Evolutionary conservation across 139 green algal species (phyloP).

Genomic region (Chlorella ohadii): DNA sequence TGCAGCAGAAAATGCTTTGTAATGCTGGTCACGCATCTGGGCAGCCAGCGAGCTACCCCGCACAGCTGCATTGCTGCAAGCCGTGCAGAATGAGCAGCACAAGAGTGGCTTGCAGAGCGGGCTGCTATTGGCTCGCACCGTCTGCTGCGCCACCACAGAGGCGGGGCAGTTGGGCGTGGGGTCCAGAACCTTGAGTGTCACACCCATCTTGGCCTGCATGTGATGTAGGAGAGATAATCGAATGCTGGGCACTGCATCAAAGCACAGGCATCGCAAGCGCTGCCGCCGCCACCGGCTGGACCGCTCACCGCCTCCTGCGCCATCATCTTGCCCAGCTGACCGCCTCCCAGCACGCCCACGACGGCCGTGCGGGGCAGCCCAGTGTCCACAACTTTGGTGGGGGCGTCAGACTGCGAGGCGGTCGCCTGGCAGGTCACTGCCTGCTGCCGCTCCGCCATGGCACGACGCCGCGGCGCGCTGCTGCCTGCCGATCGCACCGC

Average conservation of each 20-base stretch:
- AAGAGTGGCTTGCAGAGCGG: too few species aligned
- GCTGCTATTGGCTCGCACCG: slow-evolving; percentile 3
- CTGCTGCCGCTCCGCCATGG: neutral
- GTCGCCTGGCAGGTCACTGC: neutral
- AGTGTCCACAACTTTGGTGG: slow-evolving; percentile 7
- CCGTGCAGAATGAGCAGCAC: too few species aligned
- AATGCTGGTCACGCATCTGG: too few species aligned
- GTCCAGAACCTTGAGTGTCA: slow-evolving; percentile 91
- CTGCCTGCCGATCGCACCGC: slow-evolving; percentile 7
- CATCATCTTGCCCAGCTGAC: slow-evolving; percentile 98
- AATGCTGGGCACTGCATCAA: too few species aligned
- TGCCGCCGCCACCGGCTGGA: neutral
- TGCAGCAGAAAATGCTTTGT: too few species aligned
- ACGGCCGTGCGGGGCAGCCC: slow-evolving; percentile 59
- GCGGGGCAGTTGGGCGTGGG: slow-evolving; percentile 84
- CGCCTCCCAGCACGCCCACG: slow-evolving; percentile 95
- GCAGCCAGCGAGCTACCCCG: too few species aligned
- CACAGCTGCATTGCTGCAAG: too few species aligned
- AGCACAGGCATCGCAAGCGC: neutral
- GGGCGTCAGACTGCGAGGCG: neutral
- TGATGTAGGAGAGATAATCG: too few species aligned
- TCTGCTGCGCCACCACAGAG: slow-evolving; percentile 77
- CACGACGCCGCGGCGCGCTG: slow-evolving; percentile 41
- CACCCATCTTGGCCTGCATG: slow-evolving; percentile 87
- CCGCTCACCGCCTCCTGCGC: slow-evolving; percentile 85